A percentile compares a stretch with the other conserved stretches of the same genome.
phyloP scores from a whole-genome alignment of 2,329 filamentous ascomycete genomes.

The Xylariomycetidae sp. region DNA sequence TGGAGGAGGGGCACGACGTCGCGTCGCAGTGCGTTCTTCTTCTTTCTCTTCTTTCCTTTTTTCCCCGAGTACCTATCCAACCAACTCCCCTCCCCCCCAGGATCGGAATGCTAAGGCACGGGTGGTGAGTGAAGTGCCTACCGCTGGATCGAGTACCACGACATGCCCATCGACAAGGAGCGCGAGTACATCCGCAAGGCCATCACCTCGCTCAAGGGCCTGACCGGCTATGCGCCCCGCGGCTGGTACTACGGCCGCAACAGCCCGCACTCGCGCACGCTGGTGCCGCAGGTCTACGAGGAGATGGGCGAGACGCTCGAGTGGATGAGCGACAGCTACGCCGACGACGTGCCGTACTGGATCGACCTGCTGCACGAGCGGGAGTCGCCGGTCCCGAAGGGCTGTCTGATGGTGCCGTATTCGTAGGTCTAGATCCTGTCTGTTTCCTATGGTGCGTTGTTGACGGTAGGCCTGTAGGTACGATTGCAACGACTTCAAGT shows the following conservation, averaged over 20 bases:
- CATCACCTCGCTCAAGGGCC: conserved; percentile 33
- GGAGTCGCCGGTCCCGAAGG: conserved; percentile 32
- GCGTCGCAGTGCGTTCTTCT: conserved; percentile 33
- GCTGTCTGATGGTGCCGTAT: conserved; percentile 49
- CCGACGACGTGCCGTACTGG: conserved; percentile 52
- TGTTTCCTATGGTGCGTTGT: background rate
- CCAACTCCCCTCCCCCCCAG: no score
- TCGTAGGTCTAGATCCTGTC: no score
- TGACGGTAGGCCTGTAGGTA: background rate
- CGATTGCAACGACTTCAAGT: conserved; percentile 49
- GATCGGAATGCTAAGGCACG: no score
- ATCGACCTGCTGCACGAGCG: conserved; percentile 44
- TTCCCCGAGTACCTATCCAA: background rate
- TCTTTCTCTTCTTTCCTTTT: background rate
- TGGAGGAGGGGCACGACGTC: conserved; percentile 44
- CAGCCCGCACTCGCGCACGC: conserved; percentile 36
- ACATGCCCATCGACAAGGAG: conserved; percentile 38
- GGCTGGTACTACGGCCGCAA: conserved; percentile 45
- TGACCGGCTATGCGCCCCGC: conserved; percentile 39
- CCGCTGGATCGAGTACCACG: conserved; percentile 45
- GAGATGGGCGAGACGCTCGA: conserved; percentile 46
- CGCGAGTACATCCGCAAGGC: conserved; percentile 40
- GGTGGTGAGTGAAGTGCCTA: conserved; percentile 32
- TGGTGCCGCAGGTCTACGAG: conserved; percentile 43
- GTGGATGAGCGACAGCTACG: conserved; percentile 45